Evolutionary conservation across 192 early-diverging fungal species (phyloP), one percentile per base, ranked within the genome.

Genomic region (Physocladia obscura): DNA sequence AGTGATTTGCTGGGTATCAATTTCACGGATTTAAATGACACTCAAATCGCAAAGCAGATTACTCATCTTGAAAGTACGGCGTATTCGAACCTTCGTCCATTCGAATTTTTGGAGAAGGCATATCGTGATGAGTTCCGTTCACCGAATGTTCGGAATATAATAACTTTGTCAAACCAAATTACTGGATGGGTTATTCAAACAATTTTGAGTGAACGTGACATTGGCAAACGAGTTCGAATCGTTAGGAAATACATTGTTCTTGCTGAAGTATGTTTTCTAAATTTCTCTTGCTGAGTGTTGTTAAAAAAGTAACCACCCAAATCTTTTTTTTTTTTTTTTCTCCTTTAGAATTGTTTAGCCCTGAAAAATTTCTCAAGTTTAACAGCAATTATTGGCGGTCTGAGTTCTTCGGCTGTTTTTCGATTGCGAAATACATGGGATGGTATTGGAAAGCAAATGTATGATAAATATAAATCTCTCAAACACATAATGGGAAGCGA

Each of bases 171-270:
- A 70, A 94, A 91, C 30, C 81, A 88, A 60, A 84, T 91, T 24
- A 91, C 92, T 0, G 81, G 84, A 24, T 95, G 92, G 91, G 91
- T 94, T 51, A 82, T 89, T 0, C 87, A 90, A 54, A 81, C 89
- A 49, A 92, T 95, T n/a, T 69, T 95, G 26, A 74, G 79, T 24
- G 89, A 95, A 74, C 71, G 77, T n/a, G 93, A 96, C 30, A 63
- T 89, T 57, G 91, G 89, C 79, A 91, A 89, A 56, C 85, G 94
- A 40, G 86, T 81, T 4, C 62, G 71, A 0, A 55, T 68, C 1
- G 36, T 84, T 1, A 77, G 74, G 51, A 79, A 82, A 34, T 84
- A 79, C 62, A 57, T 72, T 21, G 49, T 69, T 38, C 36, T 83
- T n/a, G 81, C 78, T 2, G 30, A 77, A 62, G 82, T 84, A 71